Evolutionary conservation across 2,329 filamentous ascomycete genomes (phyloP).

Genomic region (Didymella segeticola): DNA sequence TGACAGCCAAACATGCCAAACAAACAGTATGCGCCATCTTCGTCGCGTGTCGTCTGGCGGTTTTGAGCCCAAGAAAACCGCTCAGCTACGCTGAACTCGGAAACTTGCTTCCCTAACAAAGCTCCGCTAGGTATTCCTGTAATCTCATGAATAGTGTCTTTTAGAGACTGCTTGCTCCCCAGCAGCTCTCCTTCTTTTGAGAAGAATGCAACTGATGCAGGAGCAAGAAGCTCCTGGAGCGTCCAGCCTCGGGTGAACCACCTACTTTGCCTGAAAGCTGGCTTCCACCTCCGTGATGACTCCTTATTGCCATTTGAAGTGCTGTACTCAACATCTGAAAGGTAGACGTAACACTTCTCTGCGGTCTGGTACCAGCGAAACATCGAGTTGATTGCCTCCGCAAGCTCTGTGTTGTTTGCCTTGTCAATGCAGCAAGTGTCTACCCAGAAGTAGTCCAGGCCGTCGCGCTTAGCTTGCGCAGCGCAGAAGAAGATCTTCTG

Average conservation of each 20-base stretch:
- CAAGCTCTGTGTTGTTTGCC: not conserved
- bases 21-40: slow-evolving; percentile 26
- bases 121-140: slow-evolving; percentile 14
- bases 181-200: slow-evolving; percentile 13
- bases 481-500: not conserved
- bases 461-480: not conserved
- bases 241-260: slow-evolving; percentile 19
- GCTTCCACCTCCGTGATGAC: no score
- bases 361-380: not conserved
- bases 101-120: slow-evolving; percentile 5
- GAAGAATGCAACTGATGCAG: slow-evolving; percentile 24
- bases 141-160: slow-evolving; percentile 8
- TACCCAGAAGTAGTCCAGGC: not conserved
- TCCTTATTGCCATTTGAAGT: not conserved
- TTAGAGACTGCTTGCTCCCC: slow-evolving; percentile 11
- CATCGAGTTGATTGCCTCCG: not conserved
- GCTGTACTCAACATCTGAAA: not conserved
- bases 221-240: slow-evolving; percentile 26
- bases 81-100: slow-evolving; percentile 18
- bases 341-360: not conserved
- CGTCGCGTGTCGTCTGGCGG: slow-evolving; percentile 22
- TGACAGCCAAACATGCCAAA: slow-evolving; percentile 21
- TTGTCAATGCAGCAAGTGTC: slow-evolving; percentile 3
- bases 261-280: not conserved
- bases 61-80: slow-evolving; percentile 22